Evolutionary conservation across 2,329 filamentous ascomycete species (phyloP), one percentile per base, ranked within the genome.

Genomic region (Ophiostoma angusticollis): DNA sequence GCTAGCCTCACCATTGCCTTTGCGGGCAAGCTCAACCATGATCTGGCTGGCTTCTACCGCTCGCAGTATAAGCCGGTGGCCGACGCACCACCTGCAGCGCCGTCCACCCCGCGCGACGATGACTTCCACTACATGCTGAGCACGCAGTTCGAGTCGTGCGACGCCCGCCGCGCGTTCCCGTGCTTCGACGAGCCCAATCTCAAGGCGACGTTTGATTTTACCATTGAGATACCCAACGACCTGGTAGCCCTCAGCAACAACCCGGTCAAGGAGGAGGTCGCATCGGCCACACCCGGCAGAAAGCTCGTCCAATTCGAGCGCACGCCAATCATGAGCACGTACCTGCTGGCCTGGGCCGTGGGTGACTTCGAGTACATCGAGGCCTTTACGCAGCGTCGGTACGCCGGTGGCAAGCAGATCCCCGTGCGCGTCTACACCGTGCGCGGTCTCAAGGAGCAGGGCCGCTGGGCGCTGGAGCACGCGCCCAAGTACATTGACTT

Each of bases 131-230:
- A 73, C 55, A 87, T 89, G 83, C 68, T 94, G 60, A 93, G 84
- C 65, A 98, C 91, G 35, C 91, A 98, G 58, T 98, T 98, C 55
- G 91, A 98, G 67, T 81, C 87, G 32, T 94, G 86, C 54, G 91
- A 98, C 62, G 91, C 91, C 45, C 80, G 91, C 48, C 74, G 87
- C 49, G 89, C 91, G 8, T 95, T 98, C 63, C 91, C 91, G 34
- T 98, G 91, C 65, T 96, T 96, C 54, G 91, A 98, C 55, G 91
- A 98, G 64, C 91, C 91, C 30, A 94, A 93, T 54, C 72, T 96
- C 47, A 98, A 98, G 64, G 85, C 91, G 9, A 89, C 86, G 3
- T 96, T 95, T 54, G 87, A 95, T 58, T 83, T 98, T 43, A 73
- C 86, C 53, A 81, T 98, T 46, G 89, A 96, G 63, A 73, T 95